Percentiles rank a stretch among this genome's conserved stretches.
These are phyloP conservation scores for Cytospora schulzeri DNA, from an alignment of 2,329 filamentous ascomycete genomes.

Conservation along the genomic window DNA sequence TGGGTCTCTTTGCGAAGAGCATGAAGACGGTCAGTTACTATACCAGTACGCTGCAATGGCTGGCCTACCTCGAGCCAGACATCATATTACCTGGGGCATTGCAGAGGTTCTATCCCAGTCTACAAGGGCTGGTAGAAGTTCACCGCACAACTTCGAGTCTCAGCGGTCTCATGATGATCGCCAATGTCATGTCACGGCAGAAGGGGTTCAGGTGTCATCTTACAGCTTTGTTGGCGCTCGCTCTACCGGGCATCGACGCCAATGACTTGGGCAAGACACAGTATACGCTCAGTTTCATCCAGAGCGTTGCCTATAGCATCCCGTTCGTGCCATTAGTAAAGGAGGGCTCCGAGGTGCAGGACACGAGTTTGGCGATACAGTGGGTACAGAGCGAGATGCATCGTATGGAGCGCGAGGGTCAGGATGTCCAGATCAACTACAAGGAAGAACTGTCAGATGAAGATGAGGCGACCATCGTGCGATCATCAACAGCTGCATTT, in stretches of 20 bases:
- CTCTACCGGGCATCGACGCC: conserved; percentile 92
- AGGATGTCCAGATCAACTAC: conserved; percentile 85
- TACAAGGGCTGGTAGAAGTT: conserved; percentile 95
- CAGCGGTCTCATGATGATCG: conserved; percentile 87
- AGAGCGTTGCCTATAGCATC: conserved; percentile 94
- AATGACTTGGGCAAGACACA: conserved; percentile 97
- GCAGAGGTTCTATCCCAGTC: conserved; percentile 93
- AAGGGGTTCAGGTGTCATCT: conserved; percentile 98
- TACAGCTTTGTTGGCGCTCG: conserved; percentile 88
- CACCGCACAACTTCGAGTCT: conserved; percentile 94
- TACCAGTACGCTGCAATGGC: conserved; percentile 82
- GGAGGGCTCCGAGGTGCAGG: conserved; percentile 67
- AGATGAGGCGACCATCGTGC: conserved; percentile 83
- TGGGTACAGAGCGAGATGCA: conserved; percentile 97
- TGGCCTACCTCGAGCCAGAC: conserved; percentile 88
- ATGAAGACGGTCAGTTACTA: conserved; percentile 89
- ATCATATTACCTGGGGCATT: conserved; percentile 90
- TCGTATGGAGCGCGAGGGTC: conserved; percentile 85
- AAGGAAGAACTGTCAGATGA: conserved; percentile 77
- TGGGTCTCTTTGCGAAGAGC: conserved; percentile 98
- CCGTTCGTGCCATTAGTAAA: conserved; percentile 83
- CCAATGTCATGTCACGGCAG: conserved; percentile 85
- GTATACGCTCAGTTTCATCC: conserved; percentile 91
- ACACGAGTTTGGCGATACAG: conserved; percentile 77
- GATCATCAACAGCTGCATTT: conserved; percentile 92